Percentiles rank a stretch among this genome's conserved stretches.
These are phyloP conservation scores for Neofusicoccum kwambonambiense DNA, from an alignment of 2,329 filamentous ascomycete genomes.

Conservation along the genomic window DNA sequence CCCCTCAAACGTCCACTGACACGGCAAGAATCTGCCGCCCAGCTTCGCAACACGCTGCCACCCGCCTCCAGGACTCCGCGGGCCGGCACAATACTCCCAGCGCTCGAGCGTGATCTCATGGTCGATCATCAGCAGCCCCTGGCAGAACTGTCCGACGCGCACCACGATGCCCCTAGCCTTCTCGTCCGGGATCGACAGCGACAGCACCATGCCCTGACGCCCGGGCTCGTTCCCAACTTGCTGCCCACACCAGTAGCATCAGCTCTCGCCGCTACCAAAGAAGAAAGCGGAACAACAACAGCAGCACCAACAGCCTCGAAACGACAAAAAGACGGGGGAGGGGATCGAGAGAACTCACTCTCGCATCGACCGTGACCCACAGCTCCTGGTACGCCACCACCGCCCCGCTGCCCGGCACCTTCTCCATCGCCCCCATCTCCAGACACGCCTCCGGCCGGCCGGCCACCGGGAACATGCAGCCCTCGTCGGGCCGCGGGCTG, in stretches of 20 bases:
- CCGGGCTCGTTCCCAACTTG: background rate
- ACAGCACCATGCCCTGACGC: slow-evolving; percentile 41
- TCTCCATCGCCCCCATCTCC: slow-evolving; percentile 61
- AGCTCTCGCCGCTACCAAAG: too few relatives aligned
- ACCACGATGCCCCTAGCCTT: slow-evolving; percentile 52
- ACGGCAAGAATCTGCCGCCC: slow-evolving; percentile 42
- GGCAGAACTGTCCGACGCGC: slow-evolving; percentile 54
- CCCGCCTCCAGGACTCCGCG: background rate
- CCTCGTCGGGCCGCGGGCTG: slow-evolving; percentile 51
- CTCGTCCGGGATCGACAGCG: slow-evolving; percentile 34
- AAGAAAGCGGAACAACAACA: background rate
- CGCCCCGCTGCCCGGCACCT: slow-evolving; percentile 51
- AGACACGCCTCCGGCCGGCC: slow-evolving; percentile 34
- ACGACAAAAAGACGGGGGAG: too few relatives aligned
- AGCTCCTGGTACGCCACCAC: slow-evolving; percentile 64
- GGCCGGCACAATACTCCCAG: slow-evolving; percentile 46
- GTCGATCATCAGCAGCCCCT: slow-evolving; percentile 55
- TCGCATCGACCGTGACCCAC: slow-evolving; percentile 54
- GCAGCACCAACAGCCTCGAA: background rate
- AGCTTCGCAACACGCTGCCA: slow-evolving; percentile 42
- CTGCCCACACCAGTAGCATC: background rate
- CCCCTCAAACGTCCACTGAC: slow-evolving; percentile 34
- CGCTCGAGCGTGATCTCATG: slow-evolving; percentile 51
- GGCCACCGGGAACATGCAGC: slow-evolving; percentile 52
- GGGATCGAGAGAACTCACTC: slow-evolving; percentile 22